Conservation (phyloP, 495 filamentous ascomycete genomes). For the Neurospora tetrasperma region DNA sequence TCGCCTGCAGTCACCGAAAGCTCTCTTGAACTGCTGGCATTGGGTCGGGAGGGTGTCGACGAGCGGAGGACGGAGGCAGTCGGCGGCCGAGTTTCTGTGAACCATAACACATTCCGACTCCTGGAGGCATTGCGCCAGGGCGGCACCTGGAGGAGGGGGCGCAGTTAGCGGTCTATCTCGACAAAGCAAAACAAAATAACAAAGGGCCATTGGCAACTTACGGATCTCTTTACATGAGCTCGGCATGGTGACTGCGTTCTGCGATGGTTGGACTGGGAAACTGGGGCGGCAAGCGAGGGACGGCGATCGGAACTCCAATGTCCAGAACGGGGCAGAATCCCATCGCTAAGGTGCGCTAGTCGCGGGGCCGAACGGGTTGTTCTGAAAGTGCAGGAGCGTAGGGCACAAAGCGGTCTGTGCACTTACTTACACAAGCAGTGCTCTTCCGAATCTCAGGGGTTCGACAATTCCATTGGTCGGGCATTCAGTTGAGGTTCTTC, state of each 20-base stretch:
- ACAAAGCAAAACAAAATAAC: background rate
- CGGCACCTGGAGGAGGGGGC: constrained; percentile 54
- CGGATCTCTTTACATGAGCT: constrained; percentile 94
- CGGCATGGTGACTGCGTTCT: constrained; percentile 54
- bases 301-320: background rate
- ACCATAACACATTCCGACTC: constrained; percentile 92
- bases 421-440: background rate
- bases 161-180: background rate
- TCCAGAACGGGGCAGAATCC: background rate
- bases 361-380: background rate
- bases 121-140: constrained; percentile 87
- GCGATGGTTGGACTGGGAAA: background rate
- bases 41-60: constrained; percentile 66
- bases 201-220: constrained; percentile 35
- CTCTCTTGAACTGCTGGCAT: constrained; percentile 88
- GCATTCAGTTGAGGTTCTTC: too few species aligned
- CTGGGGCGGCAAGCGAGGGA: background rate
- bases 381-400: background rate
- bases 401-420: background rate
- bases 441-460: background rate
- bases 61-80: constrained; percentile 77
- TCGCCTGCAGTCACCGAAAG: constrained; percentile 88
- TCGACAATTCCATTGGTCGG: background rate
- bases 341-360: background rate
- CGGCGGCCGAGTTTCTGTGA: constrained; percentile 70